These are phyloP conservation scores for Colletotrichum spaethianum DNA, from an alignment of 2,329 filamentous ascomycete species.

Conservation along the genomic window DNA sequence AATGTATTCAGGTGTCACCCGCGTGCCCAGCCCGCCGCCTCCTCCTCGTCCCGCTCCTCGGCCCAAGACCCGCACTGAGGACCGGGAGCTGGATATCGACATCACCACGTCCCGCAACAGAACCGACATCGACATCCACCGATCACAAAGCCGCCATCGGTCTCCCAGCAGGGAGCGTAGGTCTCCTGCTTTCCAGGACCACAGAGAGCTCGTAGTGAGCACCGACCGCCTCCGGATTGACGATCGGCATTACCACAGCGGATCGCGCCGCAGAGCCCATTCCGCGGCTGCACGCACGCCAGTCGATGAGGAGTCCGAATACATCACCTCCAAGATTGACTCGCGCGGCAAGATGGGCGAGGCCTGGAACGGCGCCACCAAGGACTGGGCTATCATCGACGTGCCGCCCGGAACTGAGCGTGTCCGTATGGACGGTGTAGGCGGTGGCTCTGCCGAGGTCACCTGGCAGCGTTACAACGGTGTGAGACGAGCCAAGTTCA, in stretches of 20 bases:
- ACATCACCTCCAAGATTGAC: slow-evolving; percentile 70
- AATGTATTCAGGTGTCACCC: slow-evolving; percentile 59
- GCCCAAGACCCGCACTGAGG: slow-evolving; percentile 57
- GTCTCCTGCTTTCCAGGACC: slow-evolving; percentile 53
- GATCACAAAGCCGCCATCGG: slow-evolving; percentile 52
- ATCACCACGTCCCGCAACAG: slow-evolving; percentile 68
- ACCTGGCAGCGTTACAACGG: slow-evolving; percentile 86
- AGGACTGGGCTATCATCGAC: slow-evolving; percentile 86
- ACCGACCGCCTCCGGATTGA: slow-evolving; percentile 63
- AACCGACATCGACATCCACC: slow-evolving; percentile 71
- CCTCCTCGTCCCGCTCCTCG: slow-evolving; percentile 65
- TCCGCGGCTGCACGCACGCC: slow-evolving; percentile 63
- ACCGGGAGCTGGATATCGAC: slow-evolving; percentile 74
- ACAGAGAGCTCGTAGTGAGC: slow-evolving; percentile 77
- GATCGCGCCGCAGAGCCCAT: slow-evolving; percentile 64
- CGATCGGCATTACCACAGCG: slow-evolving; percentile 56
- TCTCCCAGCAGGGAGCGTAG: slow-evolving; percentile 57
- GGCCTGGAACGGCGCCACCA: slow-evolving; percentile 80
- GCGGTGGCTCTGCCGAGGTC: slow-evolving; percentile 82
- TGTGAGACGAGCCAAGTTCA: slow-evolving; percentile 80
- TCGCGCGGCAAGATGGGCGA: slow-evolving; percentile 78
- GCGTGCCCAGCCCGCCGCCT: slow-evolving; percentile 62
- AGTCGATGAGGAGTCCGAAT: slow-evolving; percentile 73
- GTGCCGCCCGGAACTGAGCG: slow-evolving; percentile 87
- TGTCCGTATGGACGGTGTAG: slow-evolving; percentile 85